Conservation (phyloP, 2,329 filamentous ascomycete genomes). For the Byssoonygena ceratinophila region DNA sequence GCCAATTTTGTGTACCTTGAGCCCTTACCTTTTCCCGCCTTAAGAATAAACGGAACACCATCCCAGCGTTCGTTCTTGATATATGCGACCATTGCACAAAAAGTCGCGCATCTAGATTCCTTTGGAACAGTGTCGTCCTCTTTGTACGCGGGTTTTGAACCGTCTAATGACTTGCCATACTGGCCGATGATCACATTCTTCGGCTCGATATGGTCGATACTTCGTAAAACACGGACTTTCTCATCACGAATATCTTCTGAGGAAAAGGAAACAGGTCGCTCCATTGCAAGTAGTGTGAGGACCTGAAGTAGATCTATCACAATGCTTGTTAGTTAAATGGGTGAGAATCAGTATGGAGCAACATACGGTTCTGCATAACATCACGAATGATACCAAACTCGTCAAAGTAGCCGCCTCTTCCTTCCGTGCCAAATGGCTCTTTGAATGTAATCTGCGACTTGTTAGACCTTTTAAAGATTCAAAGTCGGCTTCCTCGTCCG, state of each 20-base stretch:
- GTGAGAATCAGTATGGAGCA: not conserved
- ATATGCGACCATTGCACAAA: conserved; percentile 92
- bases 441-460: conserved; percentile 75
- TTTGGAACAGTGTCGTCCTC: conserved; percentile 97
- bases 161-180: conserved; percentile 92
- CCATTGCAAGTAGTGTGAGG: conserved; percentile 91
- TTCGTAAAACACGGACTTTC: conserved; percentile 87
- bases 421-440: conserved; percentile 97
- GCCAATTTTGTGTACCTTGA: not conserved
- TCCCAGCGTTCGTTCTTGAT: conserved; percentile 99
- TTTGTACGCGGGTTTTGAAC: conserved; percentile 94
- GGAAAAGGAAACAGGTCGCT: conserved; percentile 95
- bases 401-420: conserved; percentile 95
- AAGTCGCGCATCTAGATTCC: conserved; percentile 93
- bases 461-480: conserved; percentile 12
- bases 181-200: conserved; percentile 99
- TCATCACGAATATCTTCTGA: conserved; percentile 97
- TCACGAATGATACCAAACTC: conserved; percentile 99
- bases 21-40: conserved; percentile 72
- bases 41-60: conserved; percentile 97
- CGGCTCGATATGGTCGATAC: conserved; percentile 87
- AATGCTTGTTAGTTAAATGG: not conserved
- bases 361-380: conserved; percentile 91
- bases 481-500: not conserved
- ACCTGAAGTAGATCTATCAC: conserved; percentile 75